These are phyloP conservation scores for Oryza glumipatula DNA, from an alignment of 176 grass and related monocot genomes.

Conservation along the genomic window DNA sequence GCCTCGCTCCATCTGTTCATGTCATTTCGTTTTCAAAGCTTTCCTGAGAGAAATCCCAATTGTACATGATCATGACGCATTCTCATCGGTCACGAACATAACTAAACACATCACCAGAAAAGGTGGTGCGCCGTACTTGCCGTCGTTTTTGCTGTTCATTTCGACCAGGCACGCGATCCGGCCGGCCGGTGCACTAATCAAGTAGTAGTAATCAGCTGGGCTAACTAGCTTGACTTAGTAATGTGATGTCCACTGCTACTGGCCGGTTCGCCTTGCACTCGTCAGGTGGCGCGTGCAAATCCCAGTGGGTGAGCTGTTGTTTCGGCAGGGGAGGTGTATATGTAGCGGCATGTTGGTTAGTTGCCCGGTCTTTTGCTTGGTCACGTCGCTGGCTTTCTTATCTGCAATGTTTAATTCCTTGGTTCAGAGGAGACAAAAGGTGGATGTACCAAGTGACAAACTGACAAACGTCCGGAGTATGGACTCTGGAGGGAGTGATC, in stretches of 20 bases:
- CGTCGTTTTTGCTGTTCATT: constrained; percentile 28
- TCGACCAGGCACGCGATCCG: not conserved
- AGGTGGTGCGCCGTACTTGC: not conserved
- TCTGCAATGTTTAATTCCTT: constrained; percentile 18
- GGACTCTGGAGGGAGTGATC: constrained; percentile 5
- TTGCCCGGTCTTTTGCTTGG: constrained; percentile 6
- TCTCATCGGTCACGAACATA: not conserved
- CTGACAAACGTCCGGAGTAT: not conserved
- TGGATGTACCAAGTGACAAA: constrained; percentile 42
- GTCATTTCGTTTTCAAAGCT: not conserved
- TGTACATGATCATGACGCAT: not conserved
- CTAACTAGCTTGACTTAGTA: not conserved
- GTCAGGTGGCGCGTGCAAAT: constrained; percentile 36
- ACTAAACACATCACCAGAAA: constrained; percentile 3
- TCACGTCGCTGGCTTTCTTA: constrained; percentile 13
- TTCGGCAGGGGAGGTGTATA: not conserved
- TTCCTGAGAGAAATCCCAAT: constrained; percentile 8
- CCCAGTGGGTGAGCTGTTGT: constrained; percentile 53
- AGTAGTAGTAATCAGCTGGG: not conserved
- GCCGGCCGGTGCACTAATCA: not conserved
- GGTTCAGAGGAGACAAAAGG: constrained; percentile 38
- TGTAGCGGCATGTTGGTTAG: constrained; percentile 25
- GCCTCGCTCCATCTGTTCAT: not conserved
- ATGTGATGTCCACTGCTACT: not conserved
- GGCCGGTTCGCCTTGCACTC: not conserved